Base-by-base conservation (phyloP, 2,329 filamentous ascomycete genomes). In the Sphaerulina vaccinii region DNA sequence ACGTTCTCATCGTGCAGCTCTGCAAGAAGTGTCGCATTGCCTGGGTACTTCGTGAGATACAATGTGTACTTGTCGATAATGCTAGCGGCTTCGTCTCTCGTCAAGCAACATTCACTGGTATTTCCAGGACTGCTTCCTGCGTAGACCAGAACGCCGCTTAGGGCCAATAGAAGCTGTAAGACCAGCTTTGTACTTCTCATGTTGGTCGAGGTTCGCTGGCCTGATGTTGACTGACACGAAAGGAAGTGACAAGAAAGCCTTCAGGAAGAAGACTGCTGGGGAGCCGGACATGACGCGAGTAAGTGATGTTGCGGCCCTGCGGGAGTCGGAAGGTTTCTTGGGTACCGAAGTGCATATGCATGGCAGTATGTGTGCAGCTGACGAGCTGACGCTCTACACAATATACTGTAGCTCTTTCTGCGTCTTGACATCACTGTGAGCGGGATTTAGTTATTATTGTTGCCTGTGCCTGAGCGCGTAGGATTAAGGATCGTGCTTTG, bases 171-270 rank as follows among this genome's bases (percentile, higher is more conserved):
- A 33, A 50, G 51, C 51, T 49, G 46, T 41, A 27, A 50, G 2
- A 21, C 48, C 39, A 50, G 33, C 35, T 9, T 54, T 24, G 27
- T 37, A 16, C 11, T 18, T 44, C 7, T 44, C 40, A n/a, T 33
- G 29, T 27, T 35, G 39, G 9, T 27, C 23, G 33, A 21, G 27
- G 32, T 43, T 16, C 11, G 33, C 44, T 11, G 21, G 35, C 16
- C 38, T 43, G 40, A 49, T 18, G 13, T 23, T 44, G 48, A 50
- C 46, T 13, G 46, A 46, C 16, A 54, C 51, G n/a, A 54, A 54
- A 15, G 51, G 51, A 3, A 54, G 46, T 11, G 51, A 54, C 35
- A 54, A 32, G 5, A 54, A 27, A 22, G 51, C 51, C 39, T 48
- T 37, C 18, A 49, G 18, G 36, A 54, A 46, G 51, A 54, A 46